These are phyloP conservation scores for Ogataea chonburiensis DNA, from an alignment of 805 yeast species.

Conservation along the genomic window DNA sequence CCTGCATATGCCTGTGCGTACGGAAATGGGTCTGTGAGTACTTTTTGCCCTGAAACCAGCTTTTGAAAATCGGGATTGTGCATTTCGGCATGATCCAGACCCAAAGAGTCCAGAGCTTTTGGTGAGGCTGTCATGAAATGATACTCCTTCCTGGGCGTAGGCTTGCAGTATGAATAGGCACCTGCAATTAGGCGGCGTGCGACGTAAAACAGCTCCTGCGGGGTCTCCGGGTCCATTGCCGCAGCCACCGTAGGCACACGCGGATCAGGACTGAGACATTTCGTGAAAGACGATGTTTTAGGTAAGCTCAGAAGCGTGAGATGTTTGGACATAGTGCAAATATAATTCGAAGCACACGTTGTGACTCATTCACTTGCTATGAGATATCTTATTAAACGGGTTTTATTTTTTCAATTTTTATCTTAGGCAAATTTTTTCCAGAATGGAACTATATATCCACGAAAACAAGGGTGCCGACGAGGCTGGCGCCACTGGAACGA, in stretches of 20 bases:
- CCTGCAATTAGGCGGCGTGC: conserved; percentile 59
- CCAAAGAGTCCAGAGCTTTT: conserved; percentile 60
- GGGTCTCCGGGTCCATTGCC: conserved; percentile 28
- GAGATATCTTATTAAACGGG: too few species aligned
- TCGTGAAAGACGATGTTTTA: conserved; percentile 32
- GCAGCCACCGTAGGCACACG: conserved; percentile 28
- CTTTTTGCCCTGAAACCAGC: conserved; percentile 59
- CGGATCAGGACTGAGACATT: conserved; percentile 30
- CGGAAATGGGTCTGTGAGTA: conserved; percentile 53
- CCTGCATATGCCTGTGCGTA: conserved; percentile 94
- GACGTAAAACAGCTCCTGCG: conserved; percentile 41
- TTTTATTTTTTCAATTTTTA: too few species aligned
- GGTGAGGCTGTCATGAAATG: conserved; percentile 57
- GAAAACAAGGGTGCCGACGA: conserved; percentile 71
- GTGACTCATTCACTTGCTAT: neutral
- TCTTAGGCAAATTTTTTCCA: conserved; percentile 13
- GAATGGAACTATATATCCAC: conserved; percentile 57
- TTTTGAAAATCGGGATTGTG: conserved; percentile 38
- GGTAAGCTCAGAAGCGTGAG: conserved; percentile 25
- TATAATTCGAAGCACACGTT: neutral
- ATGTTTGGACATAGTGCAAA: conserved; percentile 5
- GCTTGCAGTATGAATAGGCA: conserved; percentile 70
- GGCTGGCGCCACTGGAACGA: conserved; percentile 56
- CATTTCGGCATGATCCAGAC: conserved; percentile 43
- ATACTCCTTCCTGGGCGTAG: conserved; percentile 56